A percentile compares a stretch with the other conserved stretches of the same genome.
These are phyloP conservation scores for Scedosporium minutisporum DNA, from an alignment of 2,329 filamentous ascomycete species.

Conservation along the genomic window DNA sequence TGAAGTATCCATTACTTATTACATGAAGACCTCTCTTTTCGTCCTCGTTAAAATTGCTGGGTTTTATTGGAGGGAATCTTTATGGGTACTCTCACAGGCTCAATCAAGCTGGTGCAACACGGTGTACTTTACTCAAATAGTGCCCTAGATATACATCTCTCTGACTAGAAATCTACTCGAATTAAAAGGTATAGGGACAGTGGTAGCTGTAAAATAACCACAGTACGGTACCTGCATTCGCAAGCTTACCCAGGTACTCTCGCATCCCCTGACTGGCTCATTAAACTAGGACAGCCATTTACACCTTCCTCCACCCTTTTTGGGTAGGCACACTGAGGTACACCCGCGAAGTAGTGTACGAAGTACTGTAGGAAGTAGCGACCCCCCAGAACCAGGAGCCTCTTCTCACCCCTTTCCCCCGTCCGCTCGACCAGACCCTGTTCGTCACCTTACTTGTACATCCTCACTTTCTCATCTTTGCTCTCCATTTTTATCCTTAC, in stretches of 20 bases:
- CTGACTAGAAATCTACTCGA: too few relatives aligned
- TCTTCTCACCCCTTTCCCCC: slow-evolving; percentile 6
- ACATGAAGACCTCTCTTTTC: not conserved
- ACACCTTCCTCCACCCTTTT: slow-evolving; percentile 16
- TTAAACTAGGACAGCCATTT: slow-evolving; percentile 24
- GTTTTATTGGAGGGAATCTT: slow-evolving; percentile 6
- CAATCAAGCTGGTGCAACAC: slow-evolving; percentile 4
- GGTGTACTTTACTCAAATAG: not conserved
- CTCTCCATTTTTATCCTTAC: not conserved
- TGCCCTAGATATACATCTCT: not conserved
- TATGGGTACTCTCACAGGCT: slow-evolving; percentile 1
- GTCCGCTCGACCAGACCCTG: slow-evolving; percentile 3
- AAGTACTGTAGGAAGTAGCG: not conserved
- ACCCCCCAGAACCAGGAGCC: not conserved
- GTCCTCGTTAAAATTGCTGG: slow-evolving; percentile 4
- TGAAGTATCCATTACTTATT: not conserved
- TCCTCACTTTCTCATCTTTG: slow-evolving; percentile 1
- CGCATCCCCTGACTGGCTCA: slow-evolving; percentile 13
- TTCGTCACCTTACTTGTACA: slow-evolving; percentile 5
- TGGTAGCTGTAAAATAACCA: not conserved
- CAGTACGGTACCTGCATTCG: slow-evolving; percentile 6
- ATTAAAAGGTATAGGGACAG: not conserved
- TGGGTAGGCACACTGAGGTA: slow-evolving; percentile 3
- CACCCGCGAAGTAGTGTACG: not conserved
- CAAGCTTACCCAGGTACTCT: slow-evolving; percentile 3